Evolutionary conservation across 345 rosid species (phyloP).

Genomic region (Carallia brachiata): DNA sequence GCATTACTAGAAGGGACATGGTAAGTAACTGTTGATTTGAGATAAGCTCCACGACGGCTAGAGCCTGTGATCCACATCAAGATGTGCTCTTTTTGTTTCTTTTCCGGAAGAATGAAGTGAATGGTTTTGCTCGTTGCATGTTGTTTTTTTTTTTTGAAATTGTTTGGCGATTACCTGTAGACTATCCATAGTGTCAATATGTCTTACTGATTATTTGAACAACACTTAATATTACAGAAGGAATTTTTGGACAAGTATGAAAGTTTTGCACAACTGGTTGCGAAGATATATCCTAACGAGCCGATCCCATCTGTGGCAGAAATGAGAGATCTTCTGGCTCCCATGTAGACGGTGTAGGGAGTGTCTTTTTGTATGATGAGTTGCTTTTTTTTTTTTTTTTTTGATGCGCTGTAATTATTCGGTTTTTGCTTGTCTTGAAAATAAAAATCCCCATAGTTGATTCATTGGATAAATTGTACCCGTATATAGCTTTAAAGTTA

Average conservation of each 20-base stretch:
- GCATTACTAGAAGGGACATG: neutral
- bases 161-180: neutral
- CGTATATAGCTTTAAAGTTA: neutral
- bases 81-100: too few relatives aligned
- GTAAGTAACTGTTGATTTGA: too few relatives aligned
- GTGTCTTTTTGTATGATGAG: slow-evolving; percentile 13
- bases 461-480: slow-evolving; percentile 13
- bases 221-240: slow-evolving; percentile 48
- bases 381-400: too few relatives aligned
- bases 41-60: neutral
- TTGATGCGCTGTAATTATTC: slow-evolving; percentile 26
- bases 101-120: neutral
- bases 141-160: too few relatives aligned
- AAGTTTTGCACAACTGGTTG: slow-evolving; percentile 77
- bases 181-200: neutral
- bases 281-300: slow-evolving; percentile 84
- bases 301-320: slow-evolving; percentile 64
- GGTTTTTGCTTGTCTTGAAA: slow-evolving; percentile 2
- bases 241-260: slow-evolving; percentile 96
- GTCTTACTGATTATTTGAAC: neutral
- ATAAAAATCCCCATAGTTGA: slow-evolving; percentile 8
- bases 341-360: slow-evolving; percentile 53
- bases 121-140: too few relatives aligned
- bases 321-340: slow-evolving; percentile 76
- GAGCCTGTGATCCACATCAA: neutral